phyloP scores from a whole-genome alignment of 306 rosid species.

The Cercis canadensis region DNA sequence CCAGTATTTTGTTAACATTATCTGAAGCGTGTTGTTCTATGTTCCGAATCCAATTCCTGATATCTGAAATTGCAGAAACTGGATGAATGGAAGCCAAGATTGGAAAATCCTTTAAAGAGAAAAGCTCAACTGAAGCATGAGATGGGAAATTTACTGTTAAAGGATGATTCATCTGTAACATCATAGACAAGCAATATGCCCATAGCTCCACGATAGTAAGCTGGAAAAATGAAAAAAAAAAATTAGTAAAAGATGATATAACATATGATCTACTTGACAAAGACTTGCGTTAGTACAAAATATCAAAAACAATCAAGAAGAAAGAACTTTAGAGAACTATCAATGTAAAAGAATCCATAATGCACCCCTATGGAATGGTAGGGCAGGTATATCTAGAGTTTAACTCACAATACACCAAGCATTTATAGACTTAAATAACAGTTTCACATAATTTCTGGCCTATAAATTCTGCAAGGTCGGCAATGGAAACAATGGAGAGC shows the following conservation, averaged over 20 bases:
- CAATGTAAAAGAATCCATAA: too few relatives aligned
- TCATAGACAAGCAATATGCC: conserved; percentile 95
- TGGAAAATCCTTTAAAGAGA: conserved; percentile 27
- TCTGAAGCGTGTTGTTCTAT: conserved; percentile 98
- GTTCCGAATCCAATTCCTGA: conserved; percentile 94
- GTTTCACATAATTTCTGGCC: not conserved
- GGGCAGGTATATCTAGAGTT: not conserved
- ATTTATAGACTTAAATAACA: too few relatives aligned
- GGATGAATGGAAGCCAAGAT: conserved; percentile 18
- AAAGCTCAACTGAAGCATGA: conserved; percentile 15
- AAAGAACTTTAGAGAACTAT: too few relatives aligned
- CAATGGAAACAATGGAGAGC: conserved; percentile 16
- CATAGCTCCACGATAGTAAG: conserved; percentile 99
- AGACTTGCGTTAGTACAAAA: too few relatives aligned
- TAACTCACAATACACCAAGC: conserved; percentile 10
- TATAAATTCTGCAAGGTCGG: conserved; percentile 3
- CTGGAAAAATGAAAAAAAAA: conserved; percentile 48
- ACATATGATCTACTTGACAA: not conserved
- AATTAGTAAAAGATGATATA: too few relatives aligned
- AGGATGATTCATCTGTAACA: conserved; percentile 92
- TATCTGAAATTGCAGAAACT: conserved; percentile 63
- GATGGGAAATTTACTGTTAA: conserved; percentile 70
- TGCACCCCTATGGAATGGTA: too few relatives aligned
- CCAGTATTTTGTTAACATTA: conserved; percentile 89
- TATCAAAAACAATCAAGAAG: too few relatives aligned